phyloP scores from a whole-genome alignment of 306 rosid species.

The Prunus mira region DNA sequence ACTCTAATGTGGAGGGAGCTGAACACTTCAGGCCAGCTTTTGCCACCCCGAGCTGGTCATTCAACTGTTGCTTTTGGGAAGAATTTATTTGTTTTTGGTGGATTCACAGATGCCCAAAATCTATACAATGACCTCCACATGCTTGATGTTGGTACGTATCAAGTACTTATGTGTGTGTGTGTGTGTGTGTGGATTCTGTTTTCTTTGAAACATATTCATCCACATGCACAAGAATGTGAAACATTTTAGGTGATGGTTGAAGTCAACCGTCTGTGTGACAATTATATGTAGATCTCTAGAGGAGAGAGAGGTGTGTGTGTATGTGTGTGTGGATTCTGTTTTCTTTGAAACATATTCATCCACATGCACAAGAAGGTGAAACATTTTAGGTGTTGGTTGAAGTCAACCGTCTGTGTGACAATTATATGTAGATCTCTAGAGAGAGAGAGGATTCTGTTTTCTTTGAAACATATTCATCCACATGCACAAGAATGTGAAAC shows the following conservation, averaged over 20 bases:
- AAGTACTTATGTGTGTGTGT: background rate
- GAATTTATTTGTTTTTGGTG: conserved; percentile 91
- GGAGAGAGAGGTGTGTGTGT: too few species aligned
- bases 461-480: background rate
- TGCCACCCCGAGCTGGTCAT: conserved; percentile 97
- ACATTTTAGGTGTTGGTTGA: background rate
- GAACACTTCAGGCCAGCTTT: conserved; percentile 68
- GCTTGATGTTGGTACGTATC: conserved; percentile 84
- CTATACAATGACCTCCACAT: conserved; percentile 76
- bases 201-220: background rate
- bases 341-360: background rate
- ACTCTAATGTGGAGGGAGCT: conserved; percentile 90
- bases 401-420: background rate
- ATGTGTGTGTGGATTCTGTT: too few species aligned
- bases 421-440: background rate
- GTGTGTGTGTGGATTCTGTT: too few species aligned
- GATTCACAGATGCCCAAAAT: conserved; percentile 93
- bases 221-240: background rate
- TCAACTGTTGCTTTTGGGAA: conserved; percentile 82
- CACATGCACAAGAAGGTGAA: background rate
- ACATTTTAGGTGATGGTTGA: background rate
- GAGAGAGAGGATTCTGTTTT: background rate
- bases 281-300: background rate
- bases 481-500: background rate
- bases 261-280: background rate